Conservation (phyloP, 1,139 yeast genomes). For the Lodderomyces jiufengensis region DNA sequence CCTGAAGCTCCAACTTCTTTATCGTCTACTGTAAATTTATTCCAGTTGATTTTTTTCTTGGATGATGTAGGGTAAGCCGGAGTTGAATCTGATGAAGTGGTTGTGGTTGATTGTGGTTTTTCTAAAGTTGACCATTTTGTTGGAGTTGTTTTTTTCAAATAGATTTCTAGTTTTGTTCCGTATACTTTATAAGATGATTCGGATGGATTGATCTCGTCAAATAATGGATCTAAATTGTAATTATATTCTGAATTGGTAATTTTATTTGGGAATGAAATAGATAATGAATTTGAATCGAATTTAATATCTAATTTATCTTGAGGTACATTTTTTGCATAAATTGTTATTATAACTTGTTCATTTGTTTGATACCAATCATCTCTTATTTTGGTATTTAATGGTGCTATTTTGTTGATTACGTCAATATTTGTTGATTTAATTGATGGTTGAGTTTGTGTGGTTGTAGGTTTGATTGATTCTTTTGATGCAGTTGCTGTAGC, state of each 20-base stretch:
- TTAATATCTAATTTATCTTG: slow-evolving; percentile 36
- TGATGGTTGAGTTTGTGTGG: neutral
- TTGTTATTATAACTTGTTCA: slow-evolving; percentile 56
- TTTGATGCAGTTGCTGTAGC: neutral
- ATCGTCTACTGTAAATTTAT: slow-evolving; percentile 53
- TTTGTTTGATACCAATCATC: slow-evolving; percentile 80
- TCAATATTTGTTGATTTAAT: slow-evolving; percentile 27
- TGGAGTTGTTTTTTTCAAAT: slow-evolving; percentile 33
- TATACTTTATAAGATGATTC: slow-evolving; percentile 50
- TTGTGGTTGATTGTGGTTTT: slow-evolving; percentile 13
- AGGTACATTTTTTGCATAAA: slow-evolving; percentile 68
- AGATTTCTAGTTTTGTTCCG: slow-evolving; percentile 73
- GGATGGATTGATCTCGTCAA: slow-evolving; percentile 45
- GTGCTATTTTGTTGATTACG: slow-evolving; percentile 38
- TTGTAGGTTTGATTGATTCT: neutral
- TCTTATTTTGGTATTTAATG: slow-evolving; percentile 46
- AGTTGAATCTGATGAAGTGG: slow-evolving; percentile 9
- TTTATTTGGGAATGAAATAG: slow-evolving; percentile 45
- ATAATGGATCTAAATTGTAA: slow-evolving; percentile 50
- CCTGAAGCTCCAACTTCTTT: slow-evolving; percentile 41
- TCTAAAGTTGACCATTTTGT: slow-evolving; percentile 48
- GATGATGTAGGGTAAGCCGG: slow-evolving; percentile 61
- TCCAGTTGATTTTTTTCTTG: slow-evolving; percentile 66
- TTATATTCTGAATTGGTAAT: slow-evolving; percentile 40
- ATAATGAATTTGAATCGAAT: slow-evolving; percentile 29